phyloP scores from a whole-genome alignment of 2,329 filamentous ascomycete species.

The Apiospora marii region DNA sequence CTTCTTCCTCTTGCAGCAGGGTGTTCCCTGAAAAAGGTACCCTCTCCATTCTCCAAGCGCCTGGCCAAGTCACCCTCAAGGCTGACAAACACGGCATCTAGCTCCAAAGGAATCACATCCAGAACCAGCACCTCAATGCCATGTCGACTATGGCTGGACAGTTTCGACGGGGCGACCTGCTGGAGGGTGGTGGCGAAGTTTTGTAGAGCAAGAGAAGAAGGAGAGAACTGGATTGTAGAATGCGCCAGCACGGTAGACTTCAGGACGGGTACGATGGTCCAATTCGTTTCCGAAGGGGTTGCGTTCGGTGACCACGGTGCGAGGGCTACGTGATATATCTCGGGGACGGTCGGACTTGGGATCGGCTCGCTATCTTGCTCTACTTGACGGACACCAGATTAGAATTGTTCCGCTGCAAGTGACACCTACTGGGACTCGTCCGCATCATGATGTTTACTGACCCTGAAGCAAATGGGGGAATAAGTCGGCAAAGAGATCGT shows the following conservation, averaged over 20 bases:
- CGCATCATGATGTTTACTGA: constrained; percentile 48
- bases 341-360: constrained; percentile 40
- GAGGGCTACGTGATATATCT: constrained; percentile 72
- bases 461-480: constrained; percentile 69
- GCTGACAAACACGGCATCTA: constrained; percentile 88
- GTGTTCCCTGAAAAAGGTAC: constrained; percentile 77
- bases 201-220: constrained; percentile 76
- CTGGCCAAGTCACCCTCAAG: constrained; percentile 82
- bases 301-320: constrained; percentile 74
- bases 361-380: constrained; percentile 39
- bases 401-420: not conserved
- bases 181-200: constrained; percentile 79
- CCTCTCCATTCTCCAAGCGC: constrained; percentile 83
- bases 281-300: constrained; percentile 69
- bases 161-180: constrained; percentile 77
- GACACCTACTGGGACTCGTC: not conserved
- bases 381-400: constrained; percentile 33
- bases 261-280: constrained; percentile 85
- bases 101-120: constrained; percentile 78
- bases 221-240: constrained; percentile 82
- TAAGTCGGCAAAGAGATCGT: constrained; percentile 83
- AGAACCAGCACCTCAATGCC: constrained; percentile 85
- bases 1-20: constrained; percentile 47
- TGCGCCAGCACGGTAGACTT: constrained; percentile 71
- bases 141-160: constrained; percentile 74